Base-by-base conservation (phyloP, 1,284 basidiomycete genomes). In the Xanthoconium separans region DNA sequence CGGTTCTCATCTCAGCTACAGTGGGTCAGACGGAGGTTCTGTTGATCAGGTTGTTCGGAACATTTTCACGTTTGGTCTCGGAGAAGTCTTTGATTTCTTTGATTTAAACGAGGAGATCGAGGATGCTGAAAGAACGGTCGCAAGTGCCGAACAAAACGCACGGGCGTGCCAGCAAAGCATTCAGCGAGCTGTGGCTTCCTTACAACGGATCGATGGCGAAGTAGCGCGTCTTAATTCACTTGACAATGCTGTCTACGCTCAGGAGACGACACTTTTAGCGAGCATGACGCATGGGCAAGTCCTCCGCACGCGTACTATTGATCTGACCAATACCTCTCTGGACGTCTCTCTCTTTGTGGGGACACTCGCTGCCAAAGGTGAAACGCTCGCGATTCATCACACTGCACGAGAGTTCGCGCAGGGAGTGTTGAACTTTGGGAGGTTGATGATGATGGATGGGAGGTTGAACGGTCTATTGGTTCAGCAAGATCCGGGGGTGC, bases 81-180 rank as follows among this genome's bases (percentile, higher is more conserved):
- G 58, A 3, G 60, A 60, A 12, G 42, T 34, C 5, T 60, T 60
- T 3, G 58, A 62, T 30, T 24, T 60, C 49, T 56, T 56, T 22
- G 52, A 62, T 44, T 22, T 60, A 42, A 62, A 60, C 30, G 50
- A 60, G 43, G 60, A 62, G 8, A 60, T 62, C n/a, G 47, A 50
- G 8, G 20, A 20, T 2, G 57, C 60, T 1, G 53, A 52, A 24
- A 39, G 57, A 42, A 62, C 31, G 22, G 16, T 60, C 40, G 18
- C 46, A 3, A 51, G 41, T 6, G 57, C 60, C 2, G 15, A 43
- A 40, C 31, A 15, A 20, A 59, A 56, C 16, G 33, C 15, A 24
- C 29, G 5, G 4, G 29, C 27, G 0, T 56, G 57, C 34, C 29
- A 57, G 24, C 43, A 60, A 31, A 62, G 53, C 37, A 57, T 60